Evolutionary conservation across 371 early-diverging fungal genomes (phyloP), one percentile per base, ranked within the genome.

Genomic region (Mortierella sp.): DNA sequence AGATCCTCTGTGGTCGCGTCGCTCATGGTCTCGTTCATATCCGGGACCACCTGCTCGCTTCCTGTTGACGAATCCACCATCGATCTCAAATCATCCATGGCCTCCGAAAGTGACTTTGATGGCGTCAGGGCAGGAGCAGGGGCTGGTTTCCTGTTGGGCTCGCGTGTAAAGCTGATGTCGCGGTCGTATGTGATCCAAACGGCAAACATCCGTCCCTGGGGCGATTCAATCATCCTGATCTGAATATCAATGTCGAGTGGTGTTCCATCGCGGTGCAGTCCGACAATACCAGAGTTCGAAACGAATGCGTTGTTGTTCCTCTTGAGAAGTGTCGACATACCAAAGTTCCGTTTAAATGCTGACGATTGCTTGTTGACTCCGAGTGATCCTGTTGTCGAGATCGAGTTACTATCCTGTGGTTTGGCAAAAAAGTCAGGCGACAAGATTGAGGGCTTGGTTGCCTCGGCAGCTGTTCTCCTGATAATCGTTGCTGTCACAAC

Each of bases 101-200:
- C 78, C 26, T 79, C 44, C 0, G 76, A 74, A 13, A 77, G 65
- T 21, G 82, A 74, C 63, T 73, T 44, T 50, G 60, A 45, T 0
- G 79, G 76, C 0, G 77, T 55, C 9, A 75, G 2, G 8, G 79
- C 45, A 14, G 79, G 72, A 2, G 55, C 65, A 0, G 81, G 14
- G 24, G 70, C 34, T 16, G 78, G 74, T 21, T 80, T 80, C 38
- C 74, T 42, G 72, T 78, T 83, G 24, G 88, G 88, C 34, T 82
- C 83, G 4, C 84, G 79, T n/a, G 89, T 85, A 77, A 92, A 92
- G 19, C 91, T 90, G 24, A 89, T 84, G 42, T 89, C 92, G 47
- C 94, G 90, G 75, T 94, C 93, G 81, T 91, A 95, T 0, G 94
- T 92, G 34, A 95, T 92, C 95, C 95, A 95, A 47, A 94, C 81